Evolutionary conservation across 352 stramenopile genomes (phyloP).

Genomic region (Phytopythium oedochilum): DNA sequence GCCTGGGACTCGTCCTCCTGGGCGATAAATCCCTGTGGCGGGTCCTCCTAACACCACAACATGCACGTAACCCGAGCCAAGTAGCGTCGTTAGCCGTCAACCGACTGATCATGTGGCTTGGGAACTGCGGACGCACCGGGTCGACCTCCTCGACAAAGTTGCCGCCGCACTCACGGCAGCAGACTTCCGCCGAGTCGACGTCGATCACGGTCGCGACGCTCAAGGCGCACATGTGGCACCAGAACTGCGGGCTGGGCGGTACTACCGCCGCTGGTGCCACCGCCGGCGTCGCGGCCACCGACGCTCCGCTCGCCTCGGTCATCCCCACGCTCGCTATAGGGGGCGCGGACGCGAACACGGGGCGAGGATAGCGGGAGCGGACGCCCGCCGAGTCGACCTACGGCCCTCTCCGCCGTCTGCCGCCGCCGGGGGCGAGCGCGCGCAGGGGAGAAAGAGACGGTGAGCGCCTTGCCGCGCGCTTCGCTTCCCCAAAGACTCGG

Average conservation of each 20-base stretch:
- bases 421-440: no score
- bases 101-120: no score
- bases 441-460: no score
- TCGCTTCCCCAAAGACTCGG: no score
- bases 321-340: neutral
- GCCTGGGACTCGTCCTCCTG: neutral
- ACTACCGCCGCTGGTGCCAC: conserved; percentile 8
- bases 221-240: conserved; percentile 75
- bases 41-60: conserved; percentile 43
- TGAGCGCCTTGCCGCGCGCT: no score
- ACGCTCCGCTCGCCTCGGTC: neutral
- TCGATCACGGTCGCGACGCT: conserved; percentile 58
- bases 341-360: neutral
- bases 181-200: conserved; percentile 56
- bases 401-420: no score
- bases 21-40: conserved; percentile 46
- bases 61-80: neutral
- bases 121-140: conserved; percentile 19
- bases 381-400: no score
- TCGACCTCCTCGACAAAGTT: conserved; percentile 89
- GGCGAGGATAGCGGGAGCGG: neutral
- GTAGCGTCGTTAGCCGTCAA: no score
- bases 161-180: conserved; percentile 58
- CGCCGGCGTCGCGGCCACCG: conserved; percentile 10
- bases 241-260: conserved; percentile 42